Conservation (phyloP, 139 green algal genomes). For the Closterium sp. region DNA sequence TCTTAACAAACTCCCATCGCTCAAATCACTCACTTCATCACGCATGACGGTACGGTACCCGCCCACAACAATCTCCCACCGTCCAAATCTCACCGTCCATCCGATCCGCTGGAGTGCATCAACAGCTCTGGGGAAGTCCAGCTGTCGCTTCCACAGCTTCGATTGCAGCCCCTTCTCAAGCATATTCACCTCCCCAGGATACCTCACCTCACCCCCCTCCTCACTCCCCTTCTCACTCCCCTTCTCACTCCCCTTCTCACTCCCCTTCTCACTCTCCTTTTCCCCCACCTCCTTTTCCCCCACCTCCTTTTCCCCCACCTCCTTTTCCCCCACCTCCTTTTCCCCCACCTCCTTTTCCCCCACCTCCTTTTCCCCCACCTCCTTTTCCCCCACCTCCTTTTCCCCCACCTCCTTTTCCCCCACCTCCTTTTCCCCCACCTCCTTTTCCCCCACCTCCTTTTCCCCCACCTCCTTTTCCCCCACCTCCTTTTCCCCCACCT, state of each 20-base stretch:
- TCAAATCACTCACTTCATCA: too few relatives aligned
- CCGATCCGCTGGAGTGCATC: constrained; percentile 2
- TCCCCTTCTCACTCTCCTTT: not conserved
- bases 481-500: too few relatives aligned
- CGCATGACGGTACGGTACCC: too few relatives aligned
- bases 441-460: too few relatives aligned
- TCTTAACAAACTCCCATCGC: too few relatives aligned
- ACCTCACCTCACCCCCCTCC: not conserved
- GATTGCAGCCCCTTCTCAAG: constrained; percentile 37
- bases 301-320: not conserved
- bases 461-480: too few relatives aligned
- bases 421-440: too few relatives aligned
- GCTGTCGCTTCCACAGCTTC: constrained; percentile 30
- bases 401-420: too few relatives aligned
- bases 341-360: too few relatives aligned
- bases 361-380: not conserved
- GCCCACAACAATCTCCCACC: not conserved
- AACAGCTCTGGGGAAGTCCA: constrained; percentile 12
- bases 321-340: not conserved
- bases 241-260: not conserved
- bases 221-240: not conserved
- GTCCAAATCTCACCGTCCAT: constrained; percentile 22
- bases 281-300: not conserved
- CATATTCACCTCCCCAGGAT: constrained; percentile 12
- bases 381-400: too few relatives aligned